phyloP scores from a whole-genome alignment of 768 basidiomycete species.

The Calocera cornea region DNA sequence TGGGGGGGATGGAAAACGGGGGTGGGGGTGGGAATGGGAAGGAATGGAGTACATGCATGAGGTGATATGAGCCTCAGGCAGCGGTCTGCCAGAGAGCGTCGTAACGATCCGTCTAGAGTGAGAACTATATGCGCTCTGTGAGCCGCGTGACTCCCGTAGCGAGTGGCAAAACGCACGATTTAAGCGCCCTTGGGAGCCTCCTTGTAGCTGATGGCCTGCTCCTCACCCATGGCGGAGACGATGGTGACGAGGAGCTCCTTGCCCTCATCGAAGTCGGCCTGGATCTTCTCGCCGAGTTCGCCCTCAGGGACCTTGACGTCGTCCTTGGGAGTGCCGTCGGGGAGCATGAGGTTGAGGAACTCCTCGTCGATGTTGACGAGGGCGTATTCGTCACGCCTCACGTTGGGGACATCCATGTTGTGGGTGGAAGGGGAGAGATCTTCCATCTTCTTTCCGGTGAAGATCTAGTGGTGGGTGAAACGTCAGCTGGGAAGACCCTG shows the following conservation, averaged over 20 bases:
- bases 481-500: constrained; percentile 6
- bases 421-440: constrained; percentile 94
- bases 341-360: constrained; percentile 85
- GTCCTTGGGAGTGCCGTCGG: constrained; percentile 71
- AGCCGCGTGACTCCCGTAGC: neutral
- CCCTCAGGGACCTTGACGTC: constrained; percentile 88
- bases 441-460: constrained; percentile 95
- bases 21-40: neutral
- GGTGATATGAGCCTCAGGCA: neutral
- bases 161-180: neutral
- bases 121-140: neutral
- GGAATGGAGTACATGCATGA: constrained; percentile 4
- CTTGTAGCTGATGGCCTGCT: constrained; percentile 80
- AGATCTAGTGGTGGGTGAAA: constrained; percentile 51
- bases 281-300: constrained; percentile 62
- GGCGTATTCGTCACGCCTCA: constrained; percentile 76
- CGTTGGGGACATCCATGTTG: constrained; percentile 99
- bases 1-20: neutral
- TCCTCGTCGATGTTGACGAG: constrained; percentile 89
- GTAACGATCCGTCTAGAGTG: neutral
- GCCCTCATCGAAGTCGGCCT: constrained; percentile 59
- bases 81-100: neutral
- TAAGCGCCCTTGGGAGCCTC: constrained; percentile 62
- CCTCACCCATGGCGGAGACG: constrained; percentile 82
- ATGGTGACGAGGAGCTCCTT: constrained; percentile 82